Evolutionary conservation across 2,329 filamentous ascomycete genomes (phyloP).

Genomic region (Verruconis gallopava): DNA sequence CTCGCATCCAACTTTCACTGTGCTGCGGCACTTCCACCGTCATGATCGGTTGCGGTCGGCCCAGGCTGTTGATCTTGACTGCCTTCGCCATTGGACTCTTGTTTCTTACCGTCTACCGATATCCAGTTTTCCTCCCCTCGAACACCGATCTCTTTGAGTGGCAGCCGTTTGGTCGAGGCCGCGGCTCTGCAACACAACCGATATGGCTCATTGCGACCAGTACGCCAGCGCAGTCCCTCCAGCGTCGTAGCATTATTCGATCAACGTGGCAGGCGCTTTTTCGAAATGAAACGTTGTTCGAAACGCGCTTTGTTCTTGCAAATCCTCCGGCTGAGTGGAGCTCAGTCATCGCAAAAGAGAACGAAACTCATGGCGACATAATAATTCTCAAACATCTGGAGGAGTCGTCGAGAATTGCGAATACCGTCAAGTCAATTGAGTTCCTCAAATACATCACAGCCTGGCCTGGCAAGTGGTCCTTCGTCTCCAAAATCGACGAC

Average conservation of each 20-base stretch:
- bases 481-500: constrained; percentile 23
- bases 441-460: constrained; percentile 21
- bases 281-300: constrained; percentile 18
- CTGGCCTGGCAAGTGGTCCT: constrained; percentile 18
- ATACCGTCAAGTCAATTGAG: constrained; percentile 24
- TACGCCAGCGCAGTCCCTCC: constrained; percentile 2
- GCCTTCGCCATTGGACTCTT: too few species aligned
- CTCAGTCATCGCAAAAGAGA: constrained; percentile 18
- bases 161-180: too few species aligned
- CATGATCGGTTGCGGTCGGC: too few species aligned
- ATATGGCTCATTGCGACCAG: constrained; percentile 7
- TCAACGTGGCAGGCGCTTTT: constrained; percentile 23
- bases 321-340: constrained; percentile 20
- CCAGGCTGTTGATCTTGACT: too few species aligned
- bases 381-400: constrained; percentile 22
- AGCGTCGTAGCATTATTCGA: constrained; percentile 16
- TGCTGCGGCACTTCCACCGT: too few species aligned
- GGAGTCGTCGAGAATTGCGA: constrained; percentile 21
- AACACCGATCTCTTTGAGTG: too few species aligned
- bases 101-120: too few species aligned
- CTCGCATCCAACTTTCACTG: too few species aligned
- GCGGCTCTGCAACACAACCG: not conserved
- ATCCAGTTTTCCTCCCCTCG: too few species aligned
- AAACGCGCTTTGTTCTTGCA: constrained; percentile 20
- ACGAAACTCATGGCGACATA: constrained; percentile 23